A percentile compares a stretch with the other conserved stretches of the same genome.
Evolutionary conservation across 768 basidiomycete genomes (phyloP).

Genomic region (Goffeauzyma gilvescens): DNA sequence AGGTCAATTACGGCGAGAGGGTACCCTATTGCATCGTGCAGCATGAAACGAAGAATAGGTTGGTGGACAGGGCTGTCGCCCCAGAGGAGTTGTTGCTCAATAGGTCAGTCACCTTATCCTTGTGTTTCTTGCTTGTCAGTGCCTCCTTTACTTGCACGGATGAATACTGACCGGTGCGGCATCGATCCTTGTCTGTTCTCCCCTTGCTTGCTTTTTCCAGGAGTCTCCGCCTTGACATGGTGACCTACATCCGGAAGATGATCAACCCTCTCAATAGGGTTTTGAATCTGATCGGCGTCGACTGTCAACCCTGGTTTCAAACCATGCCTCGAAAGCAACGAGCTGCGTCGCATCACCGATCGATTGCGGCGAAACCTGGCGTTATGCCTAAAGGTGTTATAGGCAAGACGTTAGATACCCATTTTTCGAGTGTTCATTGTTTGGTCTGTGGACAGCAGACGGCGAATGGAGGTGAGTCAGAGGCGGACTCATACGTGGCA

Average conservation of each 20-base stretch:
- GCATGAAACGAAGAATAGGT: conserved; percentile 40
- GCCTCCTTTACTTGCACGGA: too few relatives aligned
- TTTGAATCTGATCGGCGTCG: conserved; percentile 75
- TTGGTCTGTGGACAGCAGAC: conserved; percentile 8
- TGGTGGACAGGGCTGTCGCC: conserved; percentile 57
- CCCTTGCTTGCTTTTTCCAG: conserved; percentile 35
- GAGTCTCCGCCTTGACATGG: conserved; percentile 56
- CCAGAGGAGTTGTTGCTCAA: conserved; percentile 52
- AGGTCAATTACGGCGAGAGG: conserved; percentile 80
- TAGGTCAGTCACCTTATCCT: conserved; percentile 39
- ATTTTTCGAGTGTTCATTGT: conserved; percentile 9
- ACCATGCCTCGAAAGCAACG: conserved; percentile 50
- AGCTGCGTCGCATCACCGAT: conserved; percentile 3
- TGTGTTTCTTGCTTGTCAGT: background rate
- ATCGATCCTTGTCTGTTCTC: too few relatives aligned
- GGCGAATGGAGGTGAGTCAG: background rate
- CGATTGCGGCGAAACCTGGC: background rate
- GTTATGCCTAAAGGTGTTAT: conserved; percentile 5
- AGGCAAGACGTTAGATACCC: conserved; percentile 6
- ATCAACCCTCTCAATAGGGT: conserved; percentile 80
- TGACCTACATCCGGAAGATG: conserved; percentile 76
- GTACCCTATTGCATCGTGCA: conserved; percentile 72
- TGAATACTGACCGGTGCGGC: too few relatives aligned
- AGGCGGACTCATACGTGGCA: too few relatives aligned
- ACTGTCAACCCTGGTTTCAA: conserved; percentile 68